Conservation (phyloP, 164 flowering plant species). For the Vitis amurensis region DNA sequence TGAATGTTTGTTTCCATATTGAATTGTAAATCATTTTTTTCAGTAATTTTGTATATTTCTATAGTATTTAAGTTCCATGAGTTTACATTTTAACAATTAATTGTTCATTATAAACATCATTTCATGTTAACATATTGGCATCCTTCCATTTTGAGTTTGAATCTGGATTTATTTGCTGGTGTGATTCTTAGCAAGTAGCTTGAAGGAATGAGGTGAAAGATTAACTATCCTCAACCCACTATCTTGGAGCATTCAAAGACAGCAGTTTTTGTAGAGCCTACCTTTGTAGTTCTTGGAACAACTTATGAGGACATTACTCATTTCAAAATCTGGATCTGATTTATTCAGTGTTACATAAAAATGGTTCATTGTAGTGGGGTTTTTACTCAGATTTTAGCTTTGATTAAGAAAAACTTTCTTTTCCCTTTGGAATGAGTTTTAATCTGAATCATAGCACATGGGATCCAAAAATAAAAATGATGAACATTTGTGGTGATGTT, state of each 20-base stretch:
- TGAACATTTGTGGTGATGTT: too few species aligned
- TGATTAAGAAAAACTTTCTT: neutral
- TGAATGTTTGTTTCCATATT: neutral
- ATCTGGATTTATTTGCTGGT: neutral
- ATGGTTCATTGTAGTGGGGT: neutral
- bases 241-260: neutral
- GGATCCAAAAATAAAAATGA: too few species aligned
- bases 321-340: neutral
- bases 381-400: neutral
- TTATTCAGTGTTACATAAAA: neutral
- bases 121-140: neutral
- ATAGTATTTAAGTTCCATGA: neutral
- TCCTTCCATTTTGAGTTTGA: neutral
- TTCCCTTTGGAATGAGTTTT: neutral
- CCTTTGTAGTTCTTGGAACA: neutral
- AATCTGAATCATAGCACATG: neutral
- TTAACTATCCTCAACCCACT: neutral
- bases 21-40: neutral
- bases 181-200: neutral
- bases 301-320: neutral
- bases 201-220: neutral
- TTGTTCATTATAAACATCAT: neutral
- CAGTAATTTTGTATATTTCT: neutral
- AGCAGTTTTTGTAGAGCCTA: neutral
- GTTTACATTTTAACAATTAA: neutral